phyloP scores from a whole-genome alignment of 345 rosid species.

The Sonneratia alba region DNA sequence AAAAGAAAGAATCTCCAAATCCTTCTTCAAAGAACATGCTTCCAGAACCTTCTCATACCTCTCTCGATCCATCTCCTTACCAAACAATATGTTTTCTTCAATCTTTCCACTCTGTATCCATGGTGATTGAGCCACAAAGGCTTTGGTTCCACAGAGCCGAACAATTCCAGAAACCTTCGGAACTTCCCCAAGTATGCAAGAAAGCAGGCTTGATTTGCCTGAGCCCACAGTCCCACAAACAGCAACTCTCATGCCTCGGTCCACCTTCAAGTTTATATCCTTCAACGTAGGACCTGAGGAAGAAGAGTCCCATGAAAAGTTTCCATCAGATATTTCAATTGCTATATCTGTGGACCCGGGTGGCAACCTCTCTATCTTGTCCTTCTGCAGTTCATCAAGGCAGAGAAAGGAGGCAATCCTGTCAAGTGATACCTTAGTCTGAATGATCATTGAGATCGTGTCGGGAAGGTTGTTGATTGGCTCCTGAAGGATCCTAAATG shows the following conservation, averaged over 20 bases:
- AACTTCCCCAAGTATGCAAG: slow-evolving; percentile 61
- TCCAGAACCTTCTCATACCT: slow-evolving; percentile 51
- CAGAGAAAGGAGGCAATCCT: slow-evolving; percentile 52
- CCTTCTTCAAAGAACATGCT: slow-evolving; percentile 62
- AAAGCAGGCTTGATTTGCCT: slow-evolving; percentile 69
- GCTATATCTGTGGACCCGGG: slow-evolving; percentile 32
- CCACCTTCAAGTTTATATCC: slow-evolving; percentile 39
- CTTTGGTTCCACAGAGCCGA: slow-evolving; percentile 57
- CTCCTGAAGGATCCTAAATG: slow-evolving; percentile 54
- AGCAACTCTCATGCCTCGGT: slow-evolving; percentile 57
- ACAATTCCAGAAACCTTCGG: slow-evolving; percentile 54
- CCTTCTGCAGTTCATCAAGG: slow-evolving; percentile 42
- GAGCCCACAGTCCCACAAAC: slow-evolving; percentile 78
- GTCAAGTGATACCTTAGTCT: slow-evolving; percentile 62
- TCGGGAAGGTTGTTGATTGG: slow-evolving; percentile 58
- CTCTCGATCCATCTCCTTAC: slow-evolving; percentile 58
- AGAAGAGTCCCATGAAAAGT: slow-evolving; percentile 50
- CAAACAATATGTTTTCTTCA: slow-evolving; percentile 77
- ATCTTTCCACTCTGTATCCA: slow-evolving; percentile 87
- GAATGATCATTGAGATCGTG: slow-evolving; percentile 49
- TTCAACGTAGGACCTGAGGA: slow-evolving; percentile 38
- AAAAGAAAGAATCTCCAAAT: slow-evolving; percentile 55
- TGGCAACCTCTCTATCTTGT: slow-evolving; percentile 38
- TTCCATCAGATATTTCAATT: slow-evolving; percentile 39
- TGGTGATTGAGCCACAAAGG: slow-evolving; percentile 75